phyloP scores from a whole-genome alignment of 257 asterid genomes.

The Plantago elongata region DNA sequence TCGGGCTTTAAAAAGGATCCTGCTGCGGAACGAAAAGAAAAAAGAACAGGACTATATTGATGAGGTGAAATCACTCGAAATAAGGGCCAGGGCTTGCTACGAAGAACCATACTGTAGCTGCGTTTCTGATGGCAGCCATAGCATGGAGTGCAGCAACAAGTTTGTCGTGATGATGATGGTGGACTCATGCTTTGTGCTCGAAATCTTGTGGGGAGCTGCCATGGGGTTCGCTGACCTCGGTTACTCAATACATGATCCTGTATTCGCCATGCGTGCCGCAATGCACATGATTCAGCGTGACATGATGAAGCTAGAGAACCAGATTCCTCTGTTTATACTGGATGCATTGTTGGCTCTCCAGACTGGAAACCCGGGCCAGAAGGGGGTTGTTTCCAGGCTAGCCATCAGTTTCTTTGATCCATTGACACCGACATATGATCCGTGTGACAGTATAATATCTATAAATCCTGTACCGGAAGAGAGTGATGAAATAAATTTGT shows the following conservation, averaged over 20 bases:
- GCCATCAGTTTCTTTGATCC: constrained; percentile 79
- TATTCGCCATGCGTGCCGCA: constrained; percentile 74
- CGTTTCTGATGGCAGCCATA: too few relatives aligned
- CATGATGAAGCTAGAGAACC: constrained; percentile 95
- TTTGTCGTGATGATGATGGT: constrained; percentile 81
- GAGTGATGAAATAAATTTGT: constrained; percentile 44
- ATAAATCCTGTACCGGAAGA: constrained; percentile 4
- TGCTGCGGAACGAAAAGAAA: constrained; percentile 48
- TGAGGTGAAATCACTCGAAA: constrained; percentile 55
- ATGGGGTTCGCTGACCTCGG: constrained; percentile 58
- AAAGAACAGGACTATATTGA: constrained; percentile 39
- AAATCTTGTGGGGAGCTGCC: constrained; percentile 68
- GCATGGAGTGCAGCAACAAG: constrained; percentile 39
- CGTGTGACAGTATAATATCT: constrained; percentile 19
- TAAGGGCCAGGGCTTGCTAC: constrained; percentile 56
- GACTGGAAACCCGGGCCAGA: constrained; percentile 38
- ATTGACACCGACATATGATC: constrained; percentile 69
- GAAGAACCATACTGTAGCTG: constrained; percentile 50
- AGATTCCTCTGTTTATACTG: constrained; percentile 62
- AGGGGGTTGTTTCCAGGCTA: constrained; percentile 49
- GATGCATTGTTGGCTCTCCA: constrained; percentile 45
- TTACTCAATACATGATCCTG: constrained; percentile 67
- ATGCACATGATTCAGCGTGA: constrained; percentile 87
- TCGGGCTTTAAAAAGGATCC: constrained; percentile 59
- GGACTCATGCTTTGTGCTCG: constrained; percentile 67